Conservation (phyloP, 2,329 filamentous ascomycete species). For the Exophiala mesophila region DNA sequence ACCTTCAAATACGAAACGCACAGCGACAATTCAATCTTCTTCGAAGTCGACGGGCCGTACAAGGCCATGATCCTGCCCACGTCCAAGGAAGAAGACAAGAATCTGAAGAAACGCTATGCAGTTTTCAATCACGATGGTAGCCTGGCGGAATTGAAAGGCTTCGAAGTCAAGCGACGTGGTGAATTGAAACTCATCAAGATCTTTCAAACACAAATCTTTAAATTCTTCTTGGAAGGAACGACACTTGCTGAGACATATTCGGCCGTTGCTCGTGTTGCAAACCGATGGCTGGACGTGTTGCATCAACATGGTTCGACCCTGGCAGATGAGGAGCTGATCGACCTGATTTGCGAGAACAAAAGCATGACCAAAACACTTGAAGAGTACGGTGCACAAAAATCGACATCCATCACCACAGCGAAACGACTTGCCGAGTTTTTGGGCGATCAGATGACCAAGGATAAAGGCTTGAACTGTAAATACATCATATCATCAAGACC, state of each 20-base stretch:
- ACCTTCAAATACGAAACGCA: constrained; percentile 92
- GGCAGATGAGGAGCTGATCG: constrained; percentile 94
- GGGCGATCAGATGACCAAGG: constrained; percentile 98
- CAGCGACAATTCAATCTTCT: constrained; percentile 99
- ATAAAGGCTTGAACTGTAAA: constrained; percentile 98
- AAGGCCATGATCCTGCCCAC: constrained; percentile 95
- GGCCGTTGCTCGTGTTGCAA: constrained; percentile 89
- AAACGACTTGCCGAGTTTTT: constrained; percentile 92
- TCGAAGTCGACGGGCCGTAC: constrained; percentile 97
- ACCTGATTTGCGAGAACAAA: constrained; percentile 99
- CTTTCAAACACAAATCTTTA: constrained; percentile 98
- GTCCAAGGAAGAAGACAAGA: constrained; percentile 98
- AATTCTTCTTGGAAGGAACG: constrained; percentile 91
- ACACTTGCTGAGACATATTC: constrained; percentile 84
- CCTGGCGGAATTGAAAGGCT: constrained; percentile 91
- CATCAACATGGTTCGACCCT: constrained; percentile 82
- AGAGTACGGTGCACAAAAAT: constrained; percentile 93
- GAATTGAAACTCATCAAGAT: constrained; percentile 99
- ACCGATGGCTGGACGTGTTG: constrained; percentile 93
- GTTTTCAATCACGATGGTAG: constrained; percentile 98
- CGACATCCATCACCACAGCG: constrained; percentile 97
- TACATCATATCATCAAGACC: constrained; percentile 94
- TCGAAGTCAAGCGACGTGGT: constrained; percentile 94
- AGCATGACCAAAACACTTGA: constrained; percentile 96
- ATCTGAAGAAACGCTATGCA: constrained; percentile 97